These are phyloP conservation scores for Candida sithepensis DNA, from an alignment of 805 yeast species.

Conservation along the genomic window DNA sequence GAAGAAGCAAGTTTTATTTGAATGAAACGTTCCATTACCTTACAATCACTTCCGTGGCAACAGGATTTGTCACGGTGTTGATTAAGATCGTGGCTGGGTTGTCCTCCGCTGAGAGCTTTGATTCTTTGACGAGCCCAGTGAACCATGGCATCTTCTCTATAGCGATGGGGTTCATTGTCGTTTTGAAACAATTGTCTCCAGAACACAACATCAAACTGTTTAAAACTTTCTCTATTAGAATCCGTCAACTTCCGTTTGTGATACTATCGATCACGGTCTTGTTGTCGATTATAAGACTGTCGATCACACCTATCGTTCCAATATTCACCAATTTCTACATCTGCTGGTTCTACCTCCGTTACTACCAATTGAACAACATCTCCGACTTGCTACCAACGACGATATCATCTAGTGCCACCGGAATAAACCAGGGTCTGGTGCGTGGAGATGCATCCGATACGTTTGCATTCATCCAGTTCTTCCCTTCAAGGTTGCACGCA, in stretches of 20 bases:
- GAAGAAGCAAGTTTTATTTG: neutral
- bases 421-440: constrained; percentile 29
- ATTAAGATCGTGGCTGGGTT: constrained; percentile 23
- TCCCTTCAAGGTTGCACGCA: constrained; percentile 63
- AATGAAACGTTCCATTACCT: constrained; percentile 48
- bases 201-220: constrained; percentile 51
- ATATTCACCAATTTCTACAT: constrained; percentile 56
- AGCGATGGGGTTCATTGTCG: constrained; percentile 52
- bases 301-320: constrained; percentile 54
- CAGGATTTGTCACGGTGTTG: constrained; percentile 52
- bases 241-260: constrained; percentile 61
- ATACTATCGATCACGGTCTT: constrained; percentile 28
- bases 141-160: constrained; percentile 49
- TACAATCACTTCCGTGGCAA: constrained; percentile 48
- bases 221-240: constrained; percentile 39
- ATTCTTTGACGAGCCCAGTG: constrained; percentile 40
- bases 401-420: constrained; percentile 5
- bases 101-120: constrained; percentile 33
- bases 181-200: constrained; percentile 54
- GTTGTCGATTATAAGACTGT: constrained; percentile 23
- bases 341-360: constrained; percentile 76
- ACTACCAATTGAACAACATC: constrained; percentile 52
- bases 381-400: constrained; percentile 25
- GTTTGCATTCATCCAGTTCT: constrained; percentile 77
- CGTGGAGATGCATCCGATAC: constrained; percentile 90